These are phyloP conservation scores for Fusarium haematococcum DNA, from an alignment of 2,329 filamentous ascomycete species.

Conservation along the genomic window DNA sequence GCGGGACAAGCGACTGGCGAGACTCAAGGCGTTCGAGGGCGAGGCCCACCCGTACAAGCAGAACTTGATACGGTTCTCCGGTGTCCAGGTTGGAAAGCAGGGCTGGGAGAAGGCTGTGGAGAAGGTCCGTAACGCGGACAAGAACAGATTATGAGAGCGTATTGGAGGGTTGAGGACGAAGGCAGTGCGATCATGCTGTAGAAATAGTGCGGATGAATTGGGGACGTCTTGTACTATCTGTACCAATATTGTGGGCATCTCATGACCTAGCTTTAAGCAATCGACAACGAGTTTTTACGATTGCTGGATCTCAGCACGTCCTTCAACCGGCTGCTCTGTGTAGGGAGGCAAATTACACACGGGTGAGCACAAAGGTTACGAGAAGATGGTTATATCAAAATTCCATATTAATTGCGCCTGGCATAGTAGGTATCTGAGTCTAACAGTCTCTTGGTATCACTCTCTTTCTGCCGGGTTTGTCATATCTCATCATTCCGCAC, in stretches of 20 bases:
- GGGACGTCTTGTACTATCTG: conserved; percentile 47
- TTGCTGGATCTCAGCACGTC: neutral
- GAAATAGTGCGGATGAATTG: conserved; percentile 34
- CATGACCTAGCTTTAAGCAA: conserved; percentile 46
- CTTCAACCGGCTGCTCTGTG: too few relatives aligned
- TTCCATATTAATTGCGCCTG: conserved; percentile 5
- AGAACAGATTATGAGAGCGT: conserved; percentile 60
- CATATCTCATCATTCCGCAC: conserved; percentile 31
- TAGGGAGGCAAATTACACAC: neutral
- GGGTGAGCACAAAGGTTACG: neutral
- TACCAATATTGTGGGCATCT: conserved; percentile 47
- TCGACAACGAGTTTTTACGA: conserved; percentile 28
- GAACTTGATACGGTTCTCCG: conserved; percentile 82
- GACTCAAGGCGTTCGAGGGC: conserved; percentile 97
- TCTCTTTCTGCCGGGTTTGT: conserved; percentile 29
- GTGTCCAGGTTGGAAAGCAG: conserved; percentile 64
- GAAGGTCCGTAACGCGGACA: conserved; percentile 62
- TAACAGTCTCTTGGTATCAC: conserved; percentile 34
- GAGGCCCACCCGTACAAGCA: conserved; percentile 88
- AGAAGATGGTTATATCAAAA: neutral
- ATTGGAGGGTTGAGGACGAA: neutral
- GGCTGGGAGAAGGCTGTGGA: conserved; percentile 66
- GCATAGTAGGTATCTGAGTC: conserved; percentile 8
- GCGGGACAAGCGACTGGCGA: conserved; percentile 85
- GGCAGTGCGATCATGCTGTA: conserved; percentile 18